A percentile compares a stretch with the other conserved stretches of the same genome.
Evolutionary conservation across 2,329 filamentous ascomycete genomes (phyloP).

Genomic region (Didymella sp.): DNA sequence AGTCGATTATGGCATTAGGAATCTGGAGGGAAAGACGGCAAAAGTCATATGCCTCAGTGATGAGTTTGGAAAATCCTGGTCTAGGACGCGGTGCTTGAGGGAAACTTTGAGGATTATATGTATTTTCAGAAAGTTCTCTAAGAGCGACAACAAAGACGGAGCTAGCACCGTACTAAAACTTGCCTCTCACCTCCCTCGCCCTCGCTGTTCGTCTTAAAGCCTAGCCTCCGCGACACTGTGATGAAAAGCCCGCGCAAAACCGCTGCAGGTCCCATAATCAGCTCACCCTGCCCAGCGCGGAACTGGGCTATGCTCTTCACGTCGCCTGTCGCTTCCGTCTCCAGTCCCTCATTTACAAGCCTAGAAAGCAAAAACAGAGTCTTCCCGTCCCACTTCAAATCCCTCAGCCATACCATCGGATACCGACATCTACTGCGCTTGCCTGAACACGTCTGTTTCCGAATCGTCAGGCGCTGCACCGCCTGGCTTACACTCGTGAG

Average conservation of each 20-base stretch:
- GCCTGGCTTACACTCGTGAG: not conserved
- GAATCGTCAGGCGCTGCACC: not conserved
- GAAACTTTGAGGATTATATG: too few relatives aligned
- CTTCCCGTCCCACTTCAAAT: not conserved
- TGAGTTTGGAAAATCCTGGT: too few relatives aligned
- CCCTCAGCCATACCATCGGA: not conserved
- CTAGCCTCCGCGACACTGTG: not conserved
- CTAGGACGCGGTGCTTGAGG: too few relatives aligned
- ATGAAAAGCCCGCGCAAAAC: conserved; percentile 3
- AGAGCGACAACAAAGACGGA: too few relatives aligned
- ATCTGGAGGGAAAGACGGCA: too few relatives aligned
- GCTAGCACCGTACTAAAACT: conserved; percentile 4
- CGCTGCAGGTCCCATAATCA: not conserved
- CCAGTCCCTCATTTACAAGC: not conserved
- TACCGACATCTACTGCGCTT: not conserved
- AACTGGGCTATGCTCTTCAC: conserved; percentile 1
- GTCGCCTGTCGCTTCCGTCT: not conserved
- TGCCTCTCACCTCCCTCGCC: not conserved
- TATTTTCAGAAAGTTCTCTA: too few relatives aligned
- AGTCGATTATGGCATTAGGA: too few relatives aligned
- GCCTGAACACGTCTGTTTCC: not conserved
- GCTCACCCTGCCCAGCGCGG: not conserved
- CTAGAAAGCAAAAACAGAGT: not conserved
- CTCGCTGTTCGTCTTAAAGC: not conserved
- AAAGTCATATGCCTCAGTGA: too few relatives aligned